Conservation (phyloP, 2,329 filamentous ascomycete genomes). For the Ampelomyces quisqualis region DNA sequence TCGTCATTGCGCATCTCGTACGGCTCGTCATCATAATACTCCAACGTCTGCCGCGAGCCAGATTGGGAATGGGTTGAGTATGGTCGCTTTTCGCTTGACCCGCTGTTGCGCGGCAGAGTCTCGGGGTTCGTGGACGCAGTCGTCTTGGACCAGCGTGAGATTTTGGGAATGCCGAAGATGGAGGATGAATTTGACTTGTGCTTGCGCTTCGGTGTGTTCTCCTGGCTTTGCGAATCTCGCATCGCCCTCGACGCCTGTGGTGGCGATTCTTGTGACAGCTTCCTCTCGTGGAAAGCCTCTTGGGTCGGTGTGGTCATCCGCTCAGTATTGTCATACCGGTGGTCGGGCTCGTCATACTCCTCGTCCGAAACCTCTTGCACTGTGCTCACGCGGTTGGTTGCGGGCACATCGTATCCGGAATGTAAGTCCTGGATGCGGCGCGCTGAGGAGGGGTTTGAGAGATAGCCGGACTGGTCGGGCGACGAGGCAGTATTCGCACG, state of each 20-base stretch:
- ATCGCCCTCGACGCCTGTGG: slow-evolving; percentile 50
- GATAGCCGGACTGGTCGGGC: slow-evolving; percentile 73
- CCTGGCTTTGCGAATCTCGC: slow-evolving; percentile 62
- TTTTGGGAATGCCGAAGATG: slow-evolving; percentile 73
- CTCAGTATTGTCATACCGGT: slow-evolving; percentile 61
- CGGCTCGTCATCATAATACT: slow-evolving; percentile 56
- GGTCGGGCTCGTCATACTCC: slow-evolving; percentile 64
- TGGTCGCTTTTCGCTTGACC: slow-evolving; percentile 60
- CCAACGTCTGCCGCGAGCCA: slow-evolving; percentile 69
- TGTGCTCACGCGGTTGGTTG: slow-evolving; percentile 82
- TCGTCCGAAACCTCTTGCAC: slow-evolving; percentile 81
- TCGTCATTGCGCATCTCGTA: slow-evolving; percentile 64
- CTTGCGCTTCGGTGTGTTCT: slow-evolving; percentile 81
- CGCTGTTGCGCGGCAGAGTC: slow-evolving; percentile 67
- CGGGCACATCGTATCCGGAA: slow-evolving; percentile 54
- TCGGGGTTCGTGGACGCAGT: slow-evolving; percentile 84
- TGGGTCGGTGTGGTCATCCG: slow-evolving; percentile 62
- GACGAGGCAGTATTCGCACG: slow-evolving; percentile 73
- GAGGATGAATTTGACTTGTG: slow-evolving; percentile 84
- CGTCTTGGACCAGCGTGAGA: slow-evolving; percentile 96
- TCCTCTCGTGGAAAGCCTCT: slow-evolving; percentile 48
- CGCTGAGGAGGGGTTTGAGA: slow-evolving; percentile 61
- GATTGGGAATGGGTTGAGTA: slow-evolving; percentile 71
- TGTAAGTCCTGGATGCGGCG: slow-evolving; percentile 48
- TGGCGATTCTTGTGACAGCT: slow-evolving; percentile 50